phyloP scores from a whole-genome alignment of 2,329 filamentous ascomycete genomes.

The Thelonectria olida region DNA sequence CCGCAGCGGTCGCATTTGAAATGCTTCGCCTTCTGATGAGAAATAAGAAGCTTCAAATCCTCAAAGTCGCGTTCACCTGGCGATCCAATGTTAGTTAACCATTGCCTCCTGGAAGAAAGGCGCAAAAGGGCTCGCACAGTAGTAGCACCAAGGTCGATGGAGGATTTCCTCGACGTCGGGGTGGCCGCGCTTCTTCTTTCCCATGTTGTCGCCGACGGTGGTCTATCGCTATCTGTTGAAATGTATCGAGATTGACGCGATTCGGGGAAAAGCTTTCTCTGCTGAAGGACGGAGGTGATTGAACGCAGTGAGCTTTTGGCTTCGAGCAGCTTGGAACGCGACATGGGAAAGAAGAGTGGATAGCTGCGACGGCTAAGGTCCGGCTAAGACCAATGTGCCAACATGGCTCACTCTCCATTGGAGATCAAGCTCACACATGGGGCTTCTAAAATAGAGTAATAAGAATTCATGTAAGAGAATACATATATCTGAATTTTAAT shows the following conservation, averaged over 20 bases:
- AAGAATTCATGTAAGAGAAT: no score
- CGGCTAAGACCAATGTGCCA: no score
- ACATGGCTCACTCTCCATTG: no score
- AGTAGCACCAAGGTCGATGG: slow-evolving; percentile 94
- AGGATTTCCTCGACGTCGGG: slow-evolving; percentile 91
- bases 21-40: slow-evolving; percentile 98
- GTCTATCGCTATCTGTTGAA: not conserved
- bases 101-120: slow-evolving; percentile 2
- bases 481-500: no score
- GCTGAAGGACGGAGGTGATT: slow-evolving; percentile 24
- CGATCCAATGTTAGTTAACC: slow-evolving; percentile 33
- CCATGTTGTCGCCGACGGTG: slow-evolving; percentile 61
- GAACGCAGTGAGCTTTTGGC: slow-evolving; percentile 30
- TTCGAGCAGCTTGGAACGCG: slow-evolving; percentile 36
- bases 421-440: no score
- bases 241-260: not conserved
- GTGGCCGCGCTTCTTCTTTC: slow-evolving; percentile 89
- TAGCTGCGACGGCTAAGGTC: slow-evolving; percentile 39
- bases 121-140: slow-evolving; percentile 67
- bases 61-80: slow-evolving; percentile 93
- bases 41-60: slow-evolving; percentile 94
- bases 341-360: slow-evolving; percentile 32
- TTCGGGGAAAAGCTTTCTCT: slow-evolving; percentile 20
- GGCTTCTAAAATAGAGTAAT: no score
- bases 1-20: slow-evolving; percentile 96